Evolutionary conservation across 495 filamentous ascomycete species (phyloP).

Genomic region (Lophiostoma macrostomum): DNA sequence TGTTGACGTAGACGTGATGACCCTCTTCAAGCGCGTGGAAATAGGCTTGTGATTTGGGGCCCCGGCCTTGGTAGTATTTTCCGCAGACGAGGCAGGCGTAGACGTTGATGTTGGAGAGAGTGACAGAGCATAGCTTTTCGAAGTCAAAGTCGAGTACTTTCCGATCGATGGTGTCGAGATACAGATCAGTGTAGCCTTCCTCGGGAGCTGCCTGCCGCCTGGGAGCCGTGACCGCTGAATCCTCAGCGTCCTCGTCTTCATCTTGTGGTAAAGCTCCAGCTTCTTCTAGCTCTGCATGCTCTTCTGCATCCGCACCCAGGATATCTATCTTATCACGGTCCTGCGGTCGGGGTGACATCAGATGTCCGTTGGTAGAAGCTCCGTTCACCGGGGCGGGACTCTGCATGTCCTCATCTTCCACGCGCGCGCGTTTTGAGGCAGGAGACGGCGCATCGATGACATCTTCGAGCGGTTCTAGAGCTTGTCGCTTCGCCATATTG

Average conservation of each 20-base stretch:
- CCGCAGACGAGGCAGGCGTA: conserved; percentile 97
- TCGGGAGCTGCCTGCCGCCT: conserved; percentile 69
- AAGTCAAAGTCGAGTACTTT: conserved; percentile 90
- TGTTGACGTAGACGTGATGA: conserved; percentile 98
- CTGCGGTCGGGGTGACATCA: conserved; percentile 25
- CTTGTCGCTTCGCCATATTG: conserved; percentile 71
- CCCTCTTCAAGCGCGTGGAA: conserved; percentile 92
- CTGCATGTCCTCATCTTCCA: conserved; percentile 54
- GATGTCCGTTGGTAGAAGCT: conserved; percentile 41
- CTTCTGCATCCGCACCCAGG: conserved; percentile 34
- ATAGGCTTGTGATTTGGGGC: conserved; percentile 92
- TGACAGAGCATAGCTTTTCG: conserved; percentile 94
- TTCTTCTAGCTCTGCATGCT: conserved; percentile 46
- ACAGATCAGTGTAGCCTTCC: conserved; percentile 90
- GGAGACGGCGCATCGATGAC: conserved; percentile 59
- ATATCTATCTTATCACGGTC: conserved; percentile 33
- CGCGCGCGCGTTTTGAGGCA: conserved; percentile 69
- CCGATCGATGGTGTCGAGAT: conserved; percentile 95
- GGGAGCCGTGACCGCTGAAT: conserved; percentile 42
- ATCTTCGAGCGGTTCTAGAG: conserved; percentile 72
- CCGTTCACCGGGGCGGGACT: conserved; percentile 36
- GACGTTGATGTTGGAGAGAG: conserved; percentile 95
- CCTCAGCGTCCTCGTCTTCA: conserved; percentile 45
- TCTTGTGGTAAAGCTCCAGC: conserved; percentile 42
- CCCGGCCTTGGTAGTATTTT: conserved; percentile 94